phyloP scores from a whole-genome alignment of 176 grass and related monocot species.

The Dendrocalamus sinicus region DNA sequence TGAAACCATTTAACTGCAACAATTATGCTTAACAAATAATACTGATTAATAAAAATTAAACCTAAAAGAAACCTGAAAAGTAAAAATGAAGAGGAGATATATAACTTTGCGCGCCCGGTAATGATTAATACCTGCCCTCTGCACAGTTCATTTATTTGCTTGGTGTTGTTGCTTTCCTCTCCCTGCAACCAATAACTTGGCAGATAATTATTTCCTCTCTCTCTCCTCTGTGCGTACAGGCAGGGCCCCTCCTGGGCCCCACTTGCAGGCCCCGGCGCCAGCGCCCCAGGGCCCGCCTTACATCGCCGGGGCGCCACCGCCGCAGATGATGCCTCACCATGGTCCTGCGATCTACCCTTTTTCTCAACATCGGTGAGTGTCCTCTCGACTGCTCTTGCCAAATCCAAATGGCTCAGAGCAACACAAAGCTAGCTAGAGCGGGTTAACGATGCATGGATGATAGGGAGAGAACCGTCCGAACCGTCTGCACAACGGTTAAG shows the following conservation, averaged over 20 bases:
- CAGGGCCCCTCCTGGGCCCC: conserved; percentile 35
- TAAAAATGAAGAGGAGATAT: too few species aligned
- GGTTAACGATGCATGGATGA: not conserved
- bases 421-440: not conserved
- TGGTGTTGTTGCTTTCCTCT: conserved; percentile 2
- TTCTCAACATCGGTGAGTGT: conserved; percentile 54
- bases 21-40: too few species aligned
- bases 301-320: conserved; percentile 50
- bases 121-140: not conserved
- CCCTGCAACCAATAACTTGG: conserved; percentile 17
- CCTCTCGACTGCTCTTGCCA: not conserved
- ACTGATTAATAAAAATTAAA: too few species aligned
- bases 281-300: conserved; percentile 35
- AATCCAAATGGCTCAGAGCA: not conserved
- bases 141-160: conserved; percentile 27
- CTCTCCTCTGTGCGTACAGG: conserved; percentile 9
- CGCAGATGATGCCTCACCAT: conserved; percentile 47
- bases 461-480: not conserved
- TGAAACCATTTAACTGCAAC: too few species aligned
- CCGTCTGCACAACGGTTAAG: not conserved
- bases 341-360: conserved; percentile 43
- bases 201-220: not conserved
- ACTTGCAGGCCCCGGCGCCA: conserved; percentile 50
- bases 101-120: not conserved
- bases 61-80: too few species aligned